Conservation (phyloP, 352 stramenopile species). For the Phytophthora melonis region DNA sequence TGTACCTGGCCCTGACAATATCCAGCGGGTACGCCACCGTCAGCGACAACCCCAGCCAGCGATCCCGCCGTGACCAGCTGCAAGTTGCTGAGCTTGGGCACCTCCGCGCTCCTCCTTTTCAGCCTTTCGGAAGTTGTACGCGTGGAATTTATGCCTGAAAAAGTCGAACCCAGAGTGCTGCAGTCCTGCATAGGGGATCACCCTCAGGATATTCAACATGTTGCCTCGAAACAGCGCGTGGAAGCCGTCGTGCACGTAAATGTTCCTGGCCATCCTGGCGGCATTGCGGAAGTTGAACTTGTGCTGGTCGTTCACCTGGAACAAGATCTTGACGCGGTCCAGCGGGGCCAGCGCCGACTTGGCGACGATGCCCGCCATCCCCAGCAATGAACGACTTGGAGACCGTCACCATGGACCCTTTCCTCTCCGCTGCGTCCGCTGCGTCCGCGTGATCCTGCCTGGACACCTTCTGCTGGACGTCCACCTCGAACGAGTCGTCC, state of each 20-base stretch:
- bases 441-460: conserved; percentile 21
- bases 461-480: conserved; percentile 9
- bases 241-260: conserved; percentile 80
- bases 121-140: conserved; percentile 72
- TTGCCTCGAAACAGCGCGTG: conserved; percentile 77
- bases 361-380: conserved; percentile 75
- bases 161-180: conserved; percentile 90
- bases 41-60: conserved; percentile 73
- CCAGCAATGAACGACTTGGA: conserved; percentile 87
- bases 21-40: conserved; percentile 85
- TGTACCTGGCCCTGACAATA: conserved; percentile 84
- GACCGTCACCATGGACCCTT: conserved; percentile 66
- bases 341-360: conserved; percentile 81
- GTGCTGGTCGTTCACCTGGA: conserved; percentile 82
- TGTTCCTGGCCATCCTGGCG: conserved; percentile 60
- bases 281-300: conserved; percentile 84
- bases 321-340: conserved; percentile 89
- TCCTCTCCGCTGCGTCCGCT: conserved; percentile 24
- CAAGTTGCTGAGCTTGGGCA: conserved; percentile 77
- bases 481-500: conserved; percentile 31
- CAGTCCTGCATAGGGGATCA: conserved; percentile 81
- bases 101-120: conserved; percentile 42
- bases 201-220: conserved; percentile 81
- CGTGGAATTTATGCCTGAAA: conserved; percentile 83
- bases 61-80: conserved; percentile 80